These are phyloP conservation scores for Trichosporon faecale DNA, from an alignment of 1,284 basidiomycete genomes.

Conservation along the genomic window DNA sequence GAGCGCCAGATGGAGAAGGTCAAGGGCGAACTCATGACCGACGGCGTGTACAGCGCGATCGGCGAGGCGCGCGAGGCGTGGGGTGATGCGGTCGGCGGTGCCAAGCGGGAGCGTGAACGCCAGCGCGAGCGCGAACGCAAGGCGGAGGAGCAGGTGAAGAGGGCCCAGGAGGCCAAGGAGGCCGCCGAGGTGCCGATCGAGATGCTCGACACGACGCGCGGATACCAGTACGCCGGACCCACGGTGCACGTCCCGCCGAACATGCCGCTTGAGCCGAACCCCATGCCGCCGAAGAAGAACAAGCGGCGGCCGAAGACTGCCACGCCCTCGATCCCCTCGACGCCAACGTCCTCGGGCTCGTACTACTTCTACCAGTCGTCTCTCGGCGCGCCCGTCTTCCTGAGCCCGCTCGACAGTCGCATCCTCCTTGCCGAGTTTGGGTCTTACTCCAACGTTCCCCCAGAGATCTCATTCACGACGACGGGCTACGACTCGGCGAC, in stretches of 20 bases:
- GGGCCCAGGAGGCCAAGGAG: conserved; percentile 36
- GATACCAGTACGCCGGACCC: conserved; percentile 13
- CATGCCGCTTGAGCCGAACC: conserved; percentile 40
- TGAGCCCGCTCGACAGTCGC: conserved; percentile 93
- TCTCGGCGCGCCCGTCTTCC: conserved; percentile 84
- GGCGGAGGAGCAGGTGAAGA: conserved; percentile 35
- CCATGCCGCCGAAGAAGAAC: conserved; percentile 33
- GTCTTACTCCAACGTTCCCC: conserved; percentile 79
- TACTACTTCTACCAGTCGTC: conserved; percentile 97
- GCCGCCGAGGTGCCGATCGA: conserved; percentile 20
- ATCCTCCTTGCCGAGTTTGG: conserved; percentile 83
- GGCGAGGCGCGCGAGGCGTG: conserved; percentile 42
- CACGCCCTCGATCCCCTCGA: conserved; percentile 30
- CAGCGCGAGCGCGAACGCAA: conserved; percentile 49
- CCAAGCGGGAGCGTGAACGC: conserved; percentile 51
- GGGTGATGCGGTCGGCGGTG: conserved; percentile 42
- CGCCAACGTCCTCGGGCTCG: conserved; percentile 24
- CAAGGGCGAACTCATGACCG: conserved; percentile 63
- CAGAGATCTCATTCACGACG: conserved; percentile 71
- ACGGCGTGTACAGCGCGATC: conserved; percentile 45
- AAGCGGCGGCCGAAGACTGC: conserved; percentile 36
- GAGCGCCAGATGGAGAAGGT: conserved; percentile 74
- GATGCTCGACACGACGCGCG: conserved; percentile 10
- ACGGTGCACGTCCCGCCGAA: conserved; percentile 42
- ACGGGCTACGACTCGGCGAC: conserved; percentile 65